Conservation (phyloP, 371 early-diverging fungal species). For the Enterospora canceri region DNA sequence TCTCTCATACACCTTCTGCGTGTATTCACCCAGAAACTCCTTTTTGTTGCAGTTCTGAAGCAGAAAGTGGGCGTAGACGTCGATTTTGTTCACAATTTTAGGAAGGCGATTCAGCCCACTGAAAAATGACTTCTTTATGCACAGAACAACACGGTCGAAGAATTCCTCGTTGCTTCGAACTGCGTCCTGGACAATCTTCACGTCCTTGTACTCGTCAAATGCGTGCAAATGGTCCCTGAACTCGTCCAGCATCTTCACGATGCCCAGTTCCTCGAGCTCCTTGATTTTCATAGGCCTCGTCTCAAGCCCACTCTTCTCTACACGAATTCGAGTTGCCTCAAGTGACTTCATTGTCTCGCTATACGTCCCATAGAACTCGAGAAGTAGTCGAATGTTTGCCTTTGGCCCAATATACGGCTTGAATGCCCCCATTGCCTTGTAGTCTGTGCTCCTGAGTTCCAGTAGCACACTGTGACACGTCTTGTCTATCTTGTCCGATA, state of each 20-base stretch:
- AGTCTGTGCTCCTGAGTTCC: slow-evolving; percentile 5
- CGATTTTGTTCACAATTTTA: slow-evolving; percentile 4
- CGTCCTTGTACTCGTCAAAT: slow-evolving; percentile 9
- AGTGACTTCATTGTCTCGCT: slow-evolving; percentile 4
- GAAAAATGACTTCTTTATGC: slow-evolving; percentile 25
- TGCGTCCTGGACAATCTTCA: slow-evolving; percentile 19
- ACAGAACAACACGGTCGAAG: background rate
- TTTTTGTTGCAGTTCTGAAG: slow-evolving; percentile 12
- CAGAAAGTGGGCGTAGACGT: slow-evolving; percentile 22
- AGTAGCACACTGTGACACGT: background rate
- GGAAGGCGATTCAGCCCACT: slow-evolving; percentile 3
- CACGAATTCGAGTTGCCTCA: background rate
- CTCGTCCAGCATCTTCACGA: background rate
- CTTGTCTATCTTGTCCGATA: slow-evolving; percentile 14
- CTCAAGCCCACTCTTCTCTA: background rate
- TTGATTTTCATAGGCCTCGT: background rate
- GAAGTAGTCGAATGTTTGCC: slow-evolving; percentile 16
- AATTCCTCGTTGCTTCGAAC: background rate
- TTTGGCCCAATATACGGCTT: slow-evolving; percentile 39
- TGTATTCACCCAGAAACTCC: slow-evolving; percentile 18
- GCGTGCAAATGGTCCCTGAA: background rate
- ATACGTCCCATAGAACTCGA: slow-evolving; percentile 28
- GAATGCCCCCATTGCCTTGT: slow-evolving; percentile 19
- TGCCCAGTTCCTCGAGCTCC: slow-evolving; percentile 1
- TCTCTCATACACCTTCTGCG: slow-evolving; percentile 9